These are phyloP conservation scores for Peziza echinospora DNA, from an alignment of 495 filamentous ascomycete genomes.

Conservation along the genomic window DNA sequence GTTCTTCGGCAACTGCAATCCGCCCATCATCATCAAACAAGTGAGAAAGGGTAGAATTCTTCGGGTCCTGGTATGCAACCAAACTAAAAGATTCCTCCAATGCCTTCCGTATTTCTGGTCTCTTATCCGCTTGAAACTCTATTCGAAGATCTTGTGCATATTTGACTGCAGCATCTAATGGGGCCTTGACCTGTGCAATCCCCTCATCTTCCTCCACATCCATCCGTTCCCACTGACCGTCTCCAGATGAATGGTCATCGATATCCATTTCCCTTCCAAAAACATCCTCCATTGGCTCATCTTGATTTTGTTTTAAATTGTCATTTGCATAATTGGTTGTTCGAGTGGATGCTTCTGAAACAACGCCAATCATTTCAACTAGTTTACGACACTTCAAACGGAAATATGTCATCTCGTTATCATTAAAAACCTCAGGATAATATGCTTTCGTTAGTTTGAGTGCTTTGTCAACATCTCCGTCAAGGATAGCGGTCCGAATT, in stretches of 20 bases:
- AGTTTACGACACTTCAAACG: conserved; percentile 78
- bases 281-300: conserved; percentile 25
- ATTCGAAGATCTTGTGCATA: conserved; percentile 62
- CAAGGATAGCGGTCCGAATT: conserved; percentile 72
- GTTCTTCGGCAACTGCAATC: conserved; percentile 68
- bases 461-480: conserved; percentile 82
- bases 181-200: conserved; percentile 17
- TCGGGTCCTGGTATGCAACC: conserved; percentile 66
- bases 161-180: conserved; percentile 41
- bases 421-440: conserved; percentile 60
- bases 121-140: conserved; percentile 51
- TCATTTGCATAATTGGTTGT: conserved; percentile 16
- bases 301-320: conserved; percentile 15
- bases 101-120: conserved; percentile 45
- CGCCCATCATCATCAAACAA: conserved; percentile 56
- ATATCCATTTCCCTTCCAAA: conserved; percentile 62
- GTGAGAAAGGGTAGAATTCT: conserved; percentile 49
- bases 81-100: conserved; percentile 75
- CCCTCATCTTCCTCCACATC: conserved; percentile 32
- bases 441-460: conserved; percentile 56
- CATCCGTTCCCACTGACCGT: conserved; percentile 26
- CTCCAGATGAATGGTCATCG: conserved; percentile 36
- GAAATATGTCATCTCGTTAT: conserved; percentile 81
- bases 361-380: conserved; percentile 81
- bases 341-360: conserved; percentile 22